Percentiles rank a stretch among this genome's conserved stretches.
phyloP scores from a whole-genome alignment of 495 filamentous ascomycete genomes.

The Chaetomium fimeti region DNA sequence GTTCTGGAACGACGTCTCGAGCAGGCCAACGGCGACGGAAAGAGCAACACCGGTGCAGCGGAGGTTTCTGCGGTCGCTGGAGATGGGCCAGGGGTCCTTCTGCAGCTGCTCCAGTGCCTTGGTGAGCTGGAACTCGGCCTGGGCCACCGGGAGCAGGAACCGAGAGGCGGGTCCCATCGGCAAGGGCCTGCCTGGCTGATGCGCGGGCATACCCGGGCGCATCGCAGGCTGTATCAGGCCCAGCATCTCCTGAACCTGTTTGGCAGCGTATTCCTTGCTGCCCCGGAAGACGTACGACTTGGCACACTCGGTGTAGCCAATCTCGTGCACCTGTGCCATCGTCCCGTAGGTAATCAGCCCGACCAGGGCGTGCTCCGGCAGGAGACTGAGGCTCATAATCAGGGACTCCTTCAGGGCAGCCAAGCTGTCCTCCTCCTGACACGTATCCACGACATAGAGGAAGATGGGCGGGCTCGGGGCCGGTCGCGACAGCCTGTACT shows the following conservation, averaged over 20 bases:
- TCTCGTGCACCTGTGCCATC: constrained; percentile 98
- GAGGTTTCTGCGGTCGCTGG: constrained; percentile 86
- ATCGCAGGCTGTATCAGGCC: constrained; percentile 67
- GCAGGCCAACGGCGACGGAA: constrained; percentile 86
- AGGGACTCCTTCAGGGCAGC: constrained; percentile 94
- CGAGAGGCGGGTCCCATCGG: constrained; percentile 79
- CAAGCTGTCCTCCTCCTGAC: constrained; percentile 96
- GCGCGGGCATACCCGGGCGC: constrained; percentile 72
- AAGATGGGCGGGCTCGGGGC: constrained; percentile 95
- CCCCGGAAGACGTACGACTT: constrained; percentile 99
- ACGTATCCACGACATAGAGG: constrained; percentile 96
- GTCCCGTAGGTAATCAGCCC: constrained; percentile 95
- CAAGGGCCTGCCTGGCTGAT: constrained; percentile 64
- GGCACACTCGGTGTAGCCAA: constrained; percentile 95
- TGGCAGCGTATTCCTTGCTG: constrained; percentile 93
- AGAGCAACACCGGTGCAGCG: constrained; percentile 96
- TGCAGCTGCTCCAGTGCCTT: constrained; percentile 95
- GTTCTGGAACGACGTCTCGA: constrained; percentile 95
- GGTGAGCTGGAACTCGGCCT: constrained; percentile 97
- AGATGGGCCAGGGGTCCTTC: constrained; percentile 96
- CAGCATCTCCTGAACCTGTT: constrained; percentile 98
- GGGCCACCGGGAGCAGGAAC: constrained; percentile 91
- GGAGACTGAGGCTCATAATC: constrained; percentile 92
- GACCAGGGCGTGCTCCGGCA: constrained; percentile 91
- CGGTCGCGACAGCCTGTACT: constrained; percentile 90